phyloP scores from a whole-genome alignment of 2,329 filamentous ascomycete species.

The Fusarium heterosporum region DNA sequence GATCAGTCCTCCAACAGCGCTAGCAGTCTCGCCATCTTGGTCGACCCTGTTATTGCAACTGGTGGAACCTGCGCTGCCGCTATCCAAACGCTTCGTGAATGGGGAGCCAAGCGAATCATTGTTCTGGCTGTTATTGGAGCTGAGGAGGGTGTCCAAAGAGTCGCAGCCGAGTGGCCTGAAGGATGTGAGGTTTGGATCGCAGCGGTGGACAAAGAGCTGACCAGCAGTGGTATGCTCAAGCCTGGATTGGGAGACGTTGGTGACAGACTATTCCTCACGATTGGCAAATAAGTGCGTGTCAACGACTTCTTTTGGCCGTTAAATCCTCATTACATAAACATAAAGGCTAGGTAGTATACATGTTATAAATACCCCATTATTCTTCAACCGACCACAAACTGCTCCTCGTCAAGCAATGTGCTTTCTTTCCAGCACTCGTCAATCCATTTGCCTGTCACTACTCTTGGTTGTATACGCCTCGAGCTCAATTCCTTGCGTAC shows the following conservation, averaged over 20 bases:
- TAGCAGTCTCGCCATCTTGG: constrained; percentile 77
- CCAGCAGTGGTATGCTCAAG: constrained; percentile 87
- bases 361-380: constrained; percentile 30
- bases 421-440: constrained; percentile 82
- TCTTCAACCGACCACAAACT: constrained; percentile 54
- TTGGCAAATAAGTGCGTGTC: constrained; percentile 75
- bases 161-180: constrained; percentile 82
- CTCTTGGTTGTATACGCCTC: constrained; percentile 68
- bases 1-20: constrained; percentile 51
- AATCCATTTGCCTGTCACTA: constrained; percentile 80
- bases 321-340: constrained; percentile 22
- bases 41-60: constrained; percentile 94
- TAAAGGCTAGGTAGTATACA: constrained; percentile 39
- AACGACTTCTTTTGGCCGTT: constrained; percentile 10
- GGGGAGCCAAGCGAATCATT: constrained; percentile 87
- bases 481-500: constrained; percentile 60
- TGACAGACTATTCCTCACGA: constrained; percentile 87
- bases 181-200: constrained; percentile 85
- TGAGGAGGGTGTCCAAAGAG: constrained; percentile 74
- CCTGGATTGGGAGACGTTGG: constrained; percentile 92
- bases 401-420: constrained; percentile 84
- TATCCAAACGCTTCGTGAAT: constrained; percentile 88
- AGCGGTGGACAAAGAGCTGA: constrained; percentile 79
- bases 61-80: constrained; percentile 90
- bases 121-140: constrained; percentile 82